Evolutionary conservation across 2,329 filamentous ascomycete species (phyloP).

Genomic region (Plenodomus lindquistii): DNA sequence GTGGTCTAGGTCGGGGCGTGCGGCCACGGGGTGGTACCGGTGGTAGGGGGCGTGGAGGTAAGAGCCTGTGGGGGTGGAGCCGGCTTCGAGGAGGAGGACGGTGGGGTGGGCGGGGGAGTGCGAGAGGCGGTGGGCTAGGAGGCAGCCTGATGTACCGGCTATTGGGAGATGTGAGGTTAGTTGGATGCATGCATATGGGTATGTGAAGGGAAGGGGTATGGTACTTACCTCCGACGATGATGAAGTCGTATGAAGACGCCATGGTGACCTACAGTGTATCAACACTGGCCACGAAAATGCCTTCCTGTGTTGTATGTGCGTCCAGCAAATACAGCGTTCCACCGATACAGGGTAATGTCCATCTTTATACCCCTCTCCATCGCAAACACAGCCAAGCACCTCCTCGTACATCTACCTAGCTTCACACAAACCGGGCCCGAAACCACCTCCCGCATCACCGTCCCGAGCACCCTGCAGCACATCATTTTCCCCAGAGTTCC

Average conservation of each 20-base stretch:
- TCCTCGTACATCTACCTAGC: neutral
- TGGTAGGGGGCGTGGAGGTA: conserved; percentile 53
- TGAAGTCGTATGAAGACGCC: conserved; percentile 40
- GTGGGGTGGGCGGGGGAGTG: conserved; percentile 52
- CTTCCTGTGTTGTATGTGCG: too few relatives aligned
- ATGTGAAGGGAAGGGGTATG: neutral
- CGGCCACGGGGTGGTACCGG: conserved; percentile 52
- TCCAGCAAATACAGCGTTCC: too few relatives aligned
- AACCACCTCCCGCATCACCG: neutral
- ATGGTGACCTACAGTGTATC: too few relatives aligned
- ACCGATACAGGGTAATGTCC: too few relatives aligned
- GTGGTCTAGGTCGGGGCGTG: conserved; percentile 56
- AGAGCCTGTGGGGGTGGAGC: conserved; percentile 54
- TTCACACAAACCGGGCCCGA: neutral
- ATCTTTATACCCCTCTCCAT: neutral
- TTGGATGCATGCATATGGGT: too few relatives aligned
- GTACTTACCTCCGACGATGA: conserved; percentile 47
- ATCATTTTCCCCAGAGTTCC: neutral
- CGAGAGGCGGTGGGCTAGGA: conserved; percentile 59
- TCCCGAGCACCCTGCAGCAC: neutral
- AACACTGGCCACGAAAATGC: too few relatives aligned
- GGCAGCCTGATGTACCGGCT: conserved; percentile 65
- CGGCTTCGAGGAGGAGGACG: conserved; percentile 66
- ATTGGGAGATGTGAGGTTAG: neutral
- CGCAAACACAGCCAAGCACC: too few relatives aligned